Evolutionary conservation across 2,329 filamentous ascomycete species (phyloP), one percentile per base, ranked within the genome.

Genomic region (Hirsutella minnesotensis): DNA sequence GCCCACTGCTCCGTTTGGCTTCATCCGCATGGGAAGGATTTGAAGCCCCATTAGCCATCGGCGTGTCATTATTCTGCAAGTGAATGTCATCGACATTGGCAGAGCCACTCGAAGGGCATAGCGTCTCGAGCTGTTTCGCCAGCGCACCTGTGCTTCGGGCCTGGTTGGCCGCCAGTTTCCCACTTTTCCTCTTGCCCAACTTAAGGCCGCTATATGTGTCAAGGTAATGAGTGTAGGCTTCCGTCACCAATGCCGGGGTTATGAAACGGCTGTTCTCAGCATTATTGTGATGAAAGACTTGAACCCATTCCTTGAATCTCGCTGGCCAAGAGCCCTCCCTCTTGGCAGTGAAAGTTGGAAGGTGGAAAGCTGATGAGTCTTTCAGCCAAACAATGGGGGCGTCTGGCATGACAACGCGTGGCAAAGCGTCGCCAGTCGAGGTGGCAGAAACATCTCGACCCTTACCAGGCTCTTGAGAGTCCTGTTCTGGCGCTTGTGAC

Each of bases 271-370:
- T 36, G 16, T 48, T 46, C 5, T 50, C 45, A 12, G 40, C 33
- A 41, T 64, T 64, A 42, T 46, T 45, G 3, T 44, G 38, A 40
- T 49, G 53, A 31, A 66, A 61, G 5, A 53, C 51, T 13, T 53
- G 51, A 22, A 53, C 49, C 62, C 62, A 65, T 40, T 58, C 57
- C 39, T 56, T 53, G 43, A 64, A 57, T 39, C 61, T 51, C n/a
- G 49, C 48, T n/a, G 49, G 46, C 62, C 62, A 65, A 4, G 59
- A 57, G 9, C 57, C 57, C 13, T 56, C 50, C 20, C 51, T 51
- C 37, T 51, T 55, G 9, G 52, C 41, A 4, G 53, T 31, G 31
- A 60, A 50, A 8, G 45, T 48, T 5, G 60, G 60, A 9, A 63
- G 46, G 31, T 49, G 50, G 38, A 61, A 55, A 22, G 45, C 46